Conservation (phyloP, 148 eudicot genomes). For the Persicaria maculosa region DNA sequence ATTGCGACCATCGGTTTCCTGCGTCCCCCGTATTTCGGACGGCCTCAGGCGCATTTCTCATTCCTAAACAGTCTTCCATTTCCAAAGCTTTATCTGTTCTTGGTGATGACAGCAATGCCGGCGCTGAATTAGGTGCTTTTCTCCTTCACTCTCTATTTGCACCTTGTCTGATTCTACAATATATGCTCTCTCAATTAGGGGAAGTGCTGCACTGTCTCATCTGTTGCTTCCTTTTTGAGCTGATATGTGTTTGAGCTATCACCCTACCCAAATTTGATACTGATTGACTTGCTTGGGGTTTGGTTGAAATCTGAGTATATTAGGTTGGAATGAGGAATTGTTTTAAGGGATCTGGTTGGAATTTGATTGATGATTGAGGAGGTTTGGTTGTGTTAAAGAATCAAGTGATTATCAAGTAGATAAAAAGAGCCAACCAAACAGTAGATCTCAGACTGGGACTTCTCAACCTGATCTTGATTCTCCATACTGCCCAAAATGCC, state of each 20-base stretch:
- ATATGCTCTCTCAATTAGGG: not conserved
- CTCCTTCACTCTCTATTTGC: not conserved
- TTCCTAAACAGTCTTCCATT: constrained; percentile 42
- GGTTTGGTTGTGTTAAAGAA: not conserved
- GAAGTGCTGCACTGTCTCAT: not conserved
- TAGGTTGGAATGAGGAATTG: not conserved
- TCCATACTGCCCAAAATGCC: not conserved
- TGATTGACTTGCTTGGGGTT: not conserved
- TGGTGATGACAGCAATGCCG: constrained; percentile 22
- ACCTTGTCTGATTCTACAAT: not conserved
- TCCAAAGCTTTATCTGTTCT: constrained; percentile 47
- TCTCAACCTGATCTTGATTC: not conserved
- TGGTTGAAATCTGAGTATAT: not conserved
- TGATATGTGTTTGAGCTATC: not conserved
- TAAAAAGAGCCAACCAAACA: not conserved
- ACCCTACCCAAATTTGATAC: not conserved
- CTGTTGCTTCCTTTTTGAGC: not conserved
- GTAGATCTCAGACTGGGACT: not conserved
- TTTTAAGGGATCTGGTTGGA: not conserved
- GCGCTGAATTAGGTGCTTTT: constrained; percentile 5
- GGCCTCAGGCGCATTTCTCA: constrained; percentile 50
- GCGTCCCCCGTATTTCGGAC: constrained; percentile 40
- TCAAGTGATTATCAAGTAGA: not conserved
- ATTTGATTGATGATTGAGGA: not conserved
- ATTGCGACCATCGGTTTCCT: constrained; percentile 11